Evolutionary conservation across 352 stramenopile genomes (phyloP), one percentile per base, ranked within the genome.

Genomic region (Globisporangium heterothallicum): DNA sequence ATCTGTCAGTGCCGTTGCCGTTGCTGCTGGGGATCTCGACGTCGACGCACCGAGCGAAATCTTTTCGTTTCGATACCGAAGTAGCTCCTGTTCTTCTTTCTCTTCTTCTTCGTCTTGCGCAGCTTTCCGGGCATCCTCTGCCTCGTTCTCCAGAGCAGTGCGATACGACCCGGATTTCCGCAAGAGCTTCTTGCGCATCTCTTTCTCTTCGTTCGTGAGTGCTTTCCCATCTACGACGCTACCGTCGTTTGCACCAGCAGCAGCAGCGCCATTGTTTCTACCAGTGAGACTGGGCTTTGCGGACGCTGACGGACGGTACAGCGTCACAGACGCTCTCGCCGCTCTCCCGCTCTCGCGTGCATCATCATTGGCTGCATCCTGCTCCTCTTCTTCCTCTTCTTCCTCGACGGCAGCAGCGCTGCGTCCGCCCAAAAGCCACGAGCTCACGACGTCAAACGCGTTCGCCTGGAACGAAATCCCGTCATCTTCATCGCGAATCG

Each of bases 111-210:
- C 60, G 9, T 69, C 57, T 30, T 78, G 52, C 36, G 56, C 25
- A 41, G 66, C 58, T 19, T 61, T 56, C 12, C 22, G n/a, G 14
- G 43, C 63, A 26, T 55, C 64, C 27, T 57, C 66, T 2, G 53
- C 58, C 7, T 81, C 66, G 6, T 72, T 63, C 43, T 81, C 65
- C 6, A 49, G 46, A 7, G 53, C 48, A 10, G 42, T 34, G 5
- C 41, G 55, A n/a, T 70, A 71, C n/a, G 59, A 60, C 1, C 64
- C 63, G 6, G 68, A 64, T 25, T 88, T 86, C 25, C 72, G 72
- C 61, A 88, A 54, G 19, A 88, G 25, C 50, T 91, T 91, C 34
- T 70, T 74, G 62, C 82, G 86, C 71, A 88, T 85, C 53, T 82
- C 69, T 8, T 78, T 67, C 63, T 91, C 74, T 36, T 86, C 55